These are phyloP conservation scores for Floccularia luteovirens DNA, from an alignment of 768 basidiomycete genomes.

Conservation along the genomic window DNA sequence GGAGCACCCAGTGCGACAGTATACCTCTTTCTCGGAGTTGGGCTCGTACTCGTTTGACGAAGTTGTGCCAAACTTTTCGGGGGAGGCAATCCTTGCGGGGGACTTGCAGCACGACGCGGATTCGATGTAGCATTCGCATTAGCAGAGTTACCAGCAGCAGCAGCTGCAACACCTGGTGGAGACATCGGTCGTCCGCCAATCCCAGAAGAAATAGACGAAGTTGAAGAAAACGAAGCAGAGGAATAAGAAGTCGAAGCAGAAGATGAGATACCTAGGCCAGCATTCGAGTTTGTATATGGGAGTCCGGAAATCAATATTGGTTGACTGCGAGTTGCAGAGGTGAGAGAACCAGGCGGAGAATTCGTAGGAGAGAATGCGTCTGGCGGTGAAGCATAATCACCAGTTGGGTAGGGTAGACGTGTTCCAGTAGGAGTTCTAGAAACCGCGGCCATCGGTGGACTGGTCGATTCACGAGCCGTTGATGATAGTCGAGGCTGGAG, in stretches of 20 bases:
- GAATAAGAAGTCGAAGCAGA: constrained; percentile 15
- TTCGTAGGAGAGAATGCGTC: constrained; percentile 31
- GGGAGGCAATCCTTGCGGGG: constrained; percentile 28
- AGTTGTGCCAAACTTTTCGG: constrained; percentile 27
- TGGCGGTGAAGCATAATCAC: constrained; percentile 70
- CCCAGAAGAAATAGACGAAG: constrained; percentile 19
- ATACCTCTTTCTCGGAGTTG: constrained; percentile 78
- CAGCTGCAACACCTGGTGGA: constrained; percentile 3
- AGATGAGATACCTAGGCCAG: constrained; percentile 10
- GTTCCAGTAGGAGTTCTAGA: constrained; percentile 33
- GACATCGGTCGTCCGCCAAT: constrained; percentile 5
- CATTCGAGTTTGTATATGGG: constrained; percentile 9
- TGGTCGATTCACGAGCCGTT: constrained; percentile 57
- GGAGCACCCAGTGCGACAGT: constrained; percentile 80
- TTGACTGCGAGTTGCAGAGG: constrained; percentile 37
- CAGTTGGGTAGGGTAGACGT: constrained; percentile 75
- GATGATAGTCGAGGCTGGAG: constrained; percentile 27
- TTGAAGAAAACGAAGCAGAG: constrained; percentile 14
- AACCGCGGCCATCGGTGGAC: constrained; percentile 45
- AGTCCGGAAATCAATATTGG: constrained; percentile 36
- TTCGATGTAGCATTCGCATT: no score
- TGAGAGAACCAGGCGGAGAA: constrained; percentile 47
- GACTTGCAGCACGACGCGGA: constrained; percentile 9
- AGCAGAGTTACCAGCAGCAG: no score
- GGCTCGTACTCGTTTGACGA: constrained; percentile 53